Evolutionary conservation across 2,329 filamentous ascomycete genomes (phyloP).

Genomic region (Penicillium aurantiogriseum): DNA sequence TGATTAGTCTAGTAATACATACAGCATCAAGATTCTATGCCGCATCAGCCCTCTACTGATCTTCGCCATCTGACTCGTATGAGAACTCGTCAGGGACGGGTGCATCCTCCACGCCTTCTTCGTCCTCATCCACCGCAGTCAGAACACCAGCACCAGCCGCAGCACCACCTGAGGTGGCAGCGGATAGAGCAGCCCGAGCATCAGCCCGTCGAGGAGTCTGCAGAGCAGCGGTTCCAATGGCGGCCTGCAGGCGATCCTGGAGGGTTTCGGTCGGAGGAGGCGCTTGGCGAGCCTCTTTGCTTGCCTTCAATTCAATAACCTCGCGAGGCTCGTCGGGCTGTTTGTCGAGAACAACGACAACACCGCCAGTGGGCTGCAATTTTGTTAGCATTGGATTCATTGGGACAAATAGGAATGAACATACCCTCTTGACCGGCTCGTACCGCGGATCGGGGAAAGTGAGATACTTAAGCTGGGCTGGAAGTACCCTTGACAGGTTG

Average conservation of each 20-base stretch:
- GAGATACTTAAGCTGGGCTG: conserved; percentile 90
- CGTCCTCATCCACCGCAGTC: conserved; percentile 77
- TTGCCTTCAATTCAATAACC: conserved; percentile 86
- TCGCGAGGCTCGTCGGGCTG: conserved; percentile 74
- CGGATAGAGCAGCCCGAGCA: conserved; percentile 23
- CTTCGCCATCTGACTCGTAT: conserved; percentile 46
- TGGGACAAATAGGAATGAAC: conserved; percentile 26
- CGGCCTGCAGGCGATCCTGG: conserved; percentile 45
- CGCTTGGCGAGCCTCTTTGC: conserved; percentile 59
- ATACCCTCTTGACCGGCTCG: conserved; percentile 86
- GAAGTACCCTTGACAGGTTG: conserved; percentile 95
- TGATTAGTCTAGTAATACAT: conserved; percentile 42
- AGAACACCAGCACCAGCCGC: conserved; percentile 75
- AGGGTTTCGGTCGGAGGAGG: conserved; percentile 44
- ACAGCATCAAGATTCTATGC: conserved; percentile 23
- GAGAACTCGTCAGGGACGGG: conserved; percentile 48
- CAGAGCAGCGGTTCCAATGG: conserved; percentile 34
- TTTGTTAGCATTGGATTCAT: conserved; percentile 42
- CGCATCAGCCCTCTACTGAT: conserved; percentile 24
- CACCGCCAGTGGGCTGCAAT: conserved; percentile 80
- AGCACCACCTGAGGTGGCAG: conserved; percentile 53
- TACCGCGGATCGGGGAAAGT: conserved; percentile 89
- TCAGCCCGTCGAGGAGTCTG: conserved; percentile 35
- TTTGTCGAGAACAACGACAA: conserved; percentile 85
- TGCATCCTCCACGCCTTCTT: conserved; percentile 49